These are phyloP conservation scores for Boletus rubroflammeus DNA, from an alignment of 768 basidiomycete genomes.

Conservation along the genomic window DNA sequence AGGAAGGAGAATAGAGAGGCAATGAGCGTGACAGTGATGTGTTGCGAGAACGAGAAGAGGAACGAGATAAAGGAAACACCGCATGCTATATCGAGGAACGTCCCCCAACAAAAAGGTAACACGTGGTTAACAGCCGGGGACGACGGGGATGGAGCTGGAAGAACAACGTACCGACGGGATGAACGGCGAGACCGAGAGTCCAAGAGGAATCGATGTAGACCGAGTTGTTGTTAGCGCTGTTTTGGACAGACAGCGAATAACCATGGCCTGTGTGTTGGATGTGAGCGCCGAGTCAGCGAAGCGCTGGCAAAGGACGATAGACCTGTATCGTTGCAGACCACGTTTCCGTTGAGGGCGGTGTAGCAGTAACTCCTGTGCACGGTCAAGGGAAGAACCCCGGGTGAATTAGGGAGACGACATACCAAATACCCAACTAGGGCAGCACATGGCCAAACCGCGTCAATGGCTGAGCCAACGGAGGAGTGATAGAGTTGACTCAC, in stretches of 20 bases:
- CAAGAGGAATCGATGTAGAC: conserved; percentile 50
- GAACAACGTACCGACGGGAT: conserved; percentile 61
- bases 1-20: conserved; percentile 57
- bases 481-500: conserved; percentile 39
- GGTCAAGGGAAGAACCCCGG: conserved; percentile 1
- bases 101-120: background rate
- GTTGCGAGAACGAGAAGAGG: conserved; percentile 56
- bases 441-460: conserved; percentile 6
- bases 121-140: conserved; percentile 1
- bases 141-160: background rate
- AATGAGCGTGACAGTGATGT: conserved; percentile 42
- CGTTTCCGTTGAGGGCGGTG: conserved; percentile 39
- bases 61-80: conserved; percentile 64
- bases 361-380: conserved; percentile 58
- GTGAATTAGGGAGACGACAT: conserved; percentile 7
- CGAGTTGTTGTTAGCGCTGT: conserved; percentile 28
- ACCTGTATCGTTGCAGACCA: conserved; percentile 47
- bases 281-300: background rate
- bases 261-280: conserved; percentile 42
- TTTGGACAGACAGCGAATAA: conserved; percentile 42
- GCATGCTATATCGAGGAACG: conserved; percentile 31
- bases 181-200: conserved; percentile 72
- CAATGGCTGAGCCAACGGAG: background rate
- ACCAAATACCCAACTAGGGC: conserved; percentile 71
- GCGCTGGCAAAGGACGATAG: conserved; percentile 1